Base-by-base conservation (phyloP, 2,329 filamentous ascomycete genomes). In the Penicillium sp. region DNA sequence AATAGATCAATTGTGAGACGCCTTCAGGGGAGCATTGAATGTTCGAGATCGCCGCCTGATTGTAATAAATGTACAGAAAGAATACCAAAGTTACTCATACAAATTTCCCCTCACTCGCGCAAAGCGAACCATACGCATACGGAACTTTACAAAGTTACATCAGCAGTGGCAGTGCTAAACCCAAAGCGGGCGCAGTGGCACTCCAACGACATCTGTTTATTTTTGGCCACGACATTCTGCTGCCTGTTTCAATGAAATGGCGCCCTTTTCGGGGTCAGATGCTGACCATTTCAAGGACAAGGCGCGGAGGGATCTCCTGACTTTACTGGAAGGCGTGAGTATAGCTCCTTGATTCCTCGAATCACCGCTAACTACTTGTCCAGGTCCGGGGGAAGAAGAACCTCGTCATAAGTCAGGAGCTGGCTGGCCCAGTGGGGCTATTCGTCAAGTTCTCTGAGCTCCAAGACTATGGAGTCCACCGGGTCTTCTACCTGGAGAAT, bases 371-470 rank as follows among this genome's bases (percentile, higher is more conserved):
- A 65, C 53, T 61, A 58, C n/a, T 55, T 47, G 47, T 58, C 42
- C 69, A 99, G 94, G 91, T 97, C 62, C 90, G 93, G 71, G 95
- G 95, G 65, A 99, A 97, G 84, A 99, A 99, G 82, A 97, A 97
- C 69, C 81, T 99, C 57, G 89, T 99, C 48, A 88, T 99, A 69
- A 93, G 97, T 73, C 90, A 89, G 74, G 88, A 87, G 66, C 82
- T 99, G 65, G 92, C 93, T 63, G 94, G 93, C 22, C 90, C 92
- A 29, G 83, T 99, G 63, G 91, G 92, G 55, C 83, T 93, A 55
- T 88, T 99, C 63, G 91, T 96, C 77, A 97, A 97, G 73, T 96
- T 97, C 69, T 93, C 93, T 21, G 93, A 90, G 9, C 83, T 97
- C 14, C 91, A 97, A 71, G 94, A 99, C 69, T 97, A 97, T 77